Evolutionary conservation across 2,329 filamentous ascomycete genomes (phyloP), one percentile per base, ranked within the genome.

Genomic region (Aspergillus sergii): DNA sequence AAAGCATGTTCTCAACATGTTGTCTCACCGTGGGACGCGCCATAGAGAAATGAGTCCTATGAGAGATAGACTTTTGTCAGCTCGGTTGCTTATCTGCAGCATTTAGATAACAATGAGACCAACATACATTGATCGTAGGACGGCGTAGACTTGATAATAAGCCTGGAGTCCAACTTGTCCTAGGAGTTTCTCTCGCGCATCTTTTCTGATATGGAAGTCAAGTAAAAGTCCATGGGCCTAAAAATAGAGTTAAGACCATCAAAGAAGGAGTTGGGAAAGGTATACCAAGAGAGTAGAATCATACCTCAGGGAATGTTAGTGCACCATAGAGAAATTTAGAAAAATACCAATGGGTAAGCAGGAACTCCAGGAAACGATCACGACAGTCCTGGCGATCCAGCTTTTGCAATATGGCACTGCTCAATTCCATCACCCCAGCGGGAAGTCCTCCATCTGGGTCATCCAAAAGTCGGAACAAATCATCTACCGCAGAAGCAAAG

Each of bases 341-440:
- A 76, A 98, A 97, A 66, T 97, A 89, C 89, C 94, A 99, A 74
- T 94, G 91, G 71, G 90, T 92, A 66, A 97, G 89, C 68, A 98
- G 86, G 82, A 94, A 96, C 69, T 89, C 89, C 66, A 93, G 88
- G 45, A 93, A 93, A 69, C 87, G 88, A 68, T 91, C 89, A 65
- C 91, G 88, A 67, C 87, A 87, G 68, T 90, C 89, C 68, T 85
- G 85, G 67, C 92, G 89, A 41, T 84, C 80, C 64, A 97, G 82
- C 71, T 93, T 93, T 63, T 86, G 85, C 51, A 97, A 81, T 64
- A 97, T 92, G 66, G 93, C 92, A 75, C 91, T 92, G 67, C 92
- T 91, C 69, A 99, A 86, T 73, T 93, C 90, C 73, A 97, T 81
- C 23, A 95, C 89, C 61, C 92, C 91, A 72, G 92, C 89, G 3